Evolutionary conservation across 768 basidiomycete genomes (phyloP).

Genomic region (Antrodiella citrinella): DNA sequence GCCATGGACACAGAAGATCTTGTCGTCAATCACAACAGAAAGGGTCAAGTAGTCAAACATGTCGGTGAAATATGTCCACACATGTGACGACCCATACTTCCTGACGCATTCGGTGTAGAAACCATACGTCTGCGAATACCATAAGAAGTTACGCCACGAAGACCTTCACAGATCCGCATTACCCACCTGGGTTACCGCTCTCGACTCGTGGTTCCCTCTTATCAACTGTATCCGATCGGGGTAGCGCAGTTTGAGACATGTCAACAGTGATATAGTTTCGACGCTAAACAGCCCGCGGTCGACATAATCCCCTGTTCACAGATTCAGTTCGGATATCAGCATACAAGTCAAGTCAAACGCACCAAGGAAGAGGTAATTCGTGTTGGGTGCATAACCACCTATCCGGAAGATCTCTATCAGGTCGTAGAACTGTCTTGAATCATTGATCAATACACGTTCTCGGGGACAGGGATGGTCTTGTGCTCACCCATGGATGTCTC

Average conservation of each 20-base stretch:
- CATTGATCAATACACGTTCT: conserved; percentile 21
- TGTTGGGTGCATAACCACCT: conserved; percentile 93
- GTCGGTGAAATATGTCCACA: conserved; percentile 99
- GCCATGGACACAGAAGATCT: conserved; percentile 98
- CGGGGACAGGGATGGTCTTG: not conserved
- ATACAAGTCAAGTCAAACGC: conserved; percentile 18
- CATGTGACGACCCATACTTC: conserved; percentile 92
- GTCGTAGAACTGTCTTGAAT: conserved; percentile 94
- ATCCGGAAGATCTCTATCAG: conserved; percentile 98
- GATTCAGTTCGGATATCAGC: conserved; percentile 4
- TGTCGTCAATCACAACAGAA: conserved; percentile 97
- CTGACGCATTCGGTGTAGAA: conserved; percentile 98
- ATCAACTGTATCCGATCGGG: conserved; percentile 96
- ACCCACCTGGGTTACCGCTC: conserved; percentile 95
- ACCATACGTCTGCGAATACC: conserved; percentile 74
- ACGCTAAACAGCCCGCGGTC: conserved; percentile 97
- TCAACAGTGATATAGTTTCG: conserved; percentile 95
- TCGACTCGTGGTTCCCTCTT: conserved; percentile 94
- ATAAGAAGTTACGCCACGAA: not conserved
- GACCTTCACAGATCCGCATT: not conserved
- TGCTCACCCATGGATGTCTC: conserved; percentile 96
- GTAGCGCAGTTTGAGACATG: conserved; percentile 93
- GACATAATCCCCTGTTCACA: conserved; percentile 84
- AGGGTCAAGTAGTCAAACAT: conserved; percentile 99
- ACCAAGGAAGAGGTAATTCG: conserved; percentile 98